Evolutionary conservation across 164 flowering plant species (phyloP).

Genomic region (Liriodendron chinense): DNA sequence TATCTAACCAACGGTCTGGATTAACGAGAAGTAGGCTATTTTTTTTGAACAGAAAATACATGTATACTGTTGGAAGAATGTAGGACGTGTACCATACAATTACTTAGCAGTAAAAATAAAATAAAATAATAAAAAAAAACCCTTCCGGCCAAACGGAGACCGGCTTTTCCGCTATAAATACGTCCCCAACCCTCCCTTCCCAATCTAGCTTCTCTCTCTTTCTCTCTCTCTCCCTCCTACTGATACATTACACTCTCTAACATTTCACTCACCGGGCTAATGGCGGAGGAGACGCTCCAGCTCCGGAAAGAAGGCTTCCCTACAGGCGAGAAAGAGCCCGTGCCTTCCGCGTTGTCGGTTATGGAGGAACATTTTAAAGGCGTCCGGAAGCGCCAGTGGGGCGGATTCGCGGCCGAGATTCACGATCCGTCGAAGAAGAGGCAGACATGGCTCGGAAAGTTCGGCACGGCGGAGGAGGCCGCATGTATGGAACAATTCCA

Average conservation of each 20-base stretch:
- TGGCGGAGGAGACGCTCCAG: slow-evolving; percentile 37
- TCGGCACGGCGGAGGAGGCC: slow-evolving; percentile 51
- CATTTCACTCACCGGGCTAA: slow-evolving; percentile 2
- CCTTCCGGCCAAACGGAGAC: slow-evolving; percentile 43
- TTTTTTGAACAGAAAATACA: no score
- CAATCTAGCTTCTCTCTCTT: background rate
- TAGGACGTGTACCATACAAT: no score
- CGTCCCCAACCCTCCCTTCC: background rate
- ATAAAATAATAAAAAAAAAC: background rate
- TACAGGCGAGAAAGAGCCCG: slow-evolving; percentile 2
- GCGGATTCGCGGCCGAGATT: slow-evolving; percentile 54
- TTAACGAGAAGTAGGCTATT: no score
- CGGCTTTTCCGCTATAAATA: slow-evolving; percentile 30
- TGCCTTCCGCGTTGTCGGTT: slow-evolving; percentile 2
- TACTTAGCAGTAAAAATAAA: no score
- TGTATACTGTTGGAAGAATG: no score
- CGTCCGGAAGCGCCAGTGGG: slow-evolving; percentile 54
- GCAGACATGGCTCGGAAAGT: slow-evolving; percentile 51
- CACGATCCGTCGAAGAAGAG: slow-evolving; percentile 58
- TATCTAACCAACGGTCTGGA: no score
- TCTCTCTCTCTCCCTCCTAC: background rate
- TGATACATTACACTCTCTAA: background rate
- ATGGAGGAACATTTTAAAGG: slow-evolving; percentile 41
- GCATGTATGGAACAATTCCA: no score
- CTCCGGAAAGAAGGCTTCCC: slow-evolving; percentile 17